Base-by-base conservation (phyloP, 2,329 filamentous ascomycete species). In the Blastomyces emzantsi region DNA sequence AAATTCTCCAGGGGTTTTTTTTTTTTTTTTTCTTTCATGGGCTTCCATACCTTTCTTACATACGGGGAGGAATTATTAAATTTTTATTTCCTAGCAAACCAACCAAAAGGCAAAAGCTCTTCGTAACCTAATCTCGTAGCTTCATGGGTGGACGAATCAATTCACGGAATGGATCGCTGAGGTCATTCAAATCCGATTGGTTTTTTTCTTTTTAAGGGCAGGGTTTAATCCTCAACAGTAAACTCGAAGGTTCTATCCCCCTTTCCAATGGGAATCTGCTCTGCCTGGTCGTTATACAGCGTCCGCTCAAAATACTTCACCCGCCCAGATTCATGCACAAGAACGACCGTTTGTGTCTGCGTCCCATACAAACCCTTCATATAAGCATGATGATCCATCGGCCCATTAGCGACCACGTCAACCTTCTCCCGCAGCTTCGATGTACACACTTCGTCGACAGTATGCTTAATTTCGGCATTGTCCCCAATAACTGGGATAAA, bases 301-400 rank as follows among this genome's bases (percentile, higher is more conserved):
- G 85, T 87, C 63, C 85, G 77, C 72, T 88, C 86, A 43, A 87
- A 78, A 68, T 84, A 88, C n/a, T 79, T 82, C 45, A 86, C 79
- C 62, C 79, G 78, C 1, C 84, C 84, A n/a, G 80, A 69, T 39
- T 75, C 74, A 68, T 81, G 77, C 25, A 86, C 83, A 17, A 88
- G 72, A 1, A 88, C 76, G 8, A 88, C 75, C 0, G 83, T 85
- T 70, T 88, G 85, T 72, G 85, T 85, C 70, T 86, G 83, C 2
- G 86, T 88, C 0, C 85, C 86, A 70, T 88, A 88, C 8, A 81
- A 73, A 0, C 82, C 83, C 63, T 75, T 77, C 60, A 74, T 66
- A 70, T 81, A 75, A 30, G 58, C 43, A 56, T 62, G 61, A 61
- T 65, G 62, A 13, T 68, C 66, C n/a, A 72, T 69, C 45, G 73